A percentile compares a stretch with the other conserved stretches of the same genome.
These are phyloP conservation scores for Tetragonia tetragonoides DNA, from an alignment of 148 eudicot genomes.

Conservation along the genomic window DNA sequence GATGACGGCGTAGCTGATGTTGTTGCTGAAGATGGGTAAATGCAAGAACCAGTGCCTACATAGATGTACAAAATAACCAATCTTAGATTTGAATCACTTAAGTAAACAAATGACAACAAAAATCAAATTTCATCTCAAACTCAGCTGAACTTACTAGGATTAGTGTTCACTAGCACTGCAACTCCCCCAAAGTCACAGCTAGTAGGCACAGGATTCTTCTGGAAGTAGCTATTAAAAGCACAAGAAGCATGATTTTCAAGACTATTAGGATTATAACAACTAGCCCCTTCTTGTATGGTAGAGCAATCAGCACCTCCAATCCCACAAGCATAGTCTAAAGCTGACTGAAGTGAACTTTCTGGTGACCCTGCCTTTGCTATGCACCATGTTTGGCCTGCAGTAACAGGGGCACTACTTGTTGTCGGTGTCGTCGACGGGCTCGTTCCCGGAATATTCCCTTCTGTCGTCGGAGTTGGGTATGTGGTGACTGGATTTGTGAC, in stretches of 20 bases:
- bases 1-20: constrained; percentile 10
- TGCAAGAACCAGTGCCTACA: constrained; percentile 69
- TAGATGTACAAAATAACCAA: neutral
- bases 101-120: neutral
- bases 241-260: constrained; percentile 78
- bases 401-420: constrained; percentile 23
- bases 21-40: constrained; percentile 38
- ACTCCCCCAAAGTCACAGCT: constrained; percentile 92
- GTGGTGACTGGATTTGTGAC: constrained; percentile 40
- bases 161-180: constrained; percentile 52
- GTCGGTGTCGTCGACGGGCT: constrained; percentile 35
- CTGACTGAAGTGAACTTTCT: constrained; percentile 56
- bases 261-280: constrained; percentile 71
- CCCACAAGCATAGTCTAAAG: constrained; percentile 91
- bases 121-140: neutral
- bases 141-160: constrained; percentile 72
- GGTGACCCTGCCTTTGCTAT: constrained; percentile 59
- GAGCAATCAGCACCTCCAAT: constrained; percentile 82
- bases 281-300: constrained; percentile 59
- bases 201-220: constrained; percentile 62
- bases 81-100: neutral
- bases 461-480: constrained; percentile 31
- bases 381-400: constrained; percentile 78
- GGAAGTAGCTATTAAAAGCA: constrained; percentile 84
- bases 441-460: constrained; percentile 35